Conservation (phyloP, 2,329 filamentous ascomycete species). For the Pseudogymnoascus destructans region DNA sequence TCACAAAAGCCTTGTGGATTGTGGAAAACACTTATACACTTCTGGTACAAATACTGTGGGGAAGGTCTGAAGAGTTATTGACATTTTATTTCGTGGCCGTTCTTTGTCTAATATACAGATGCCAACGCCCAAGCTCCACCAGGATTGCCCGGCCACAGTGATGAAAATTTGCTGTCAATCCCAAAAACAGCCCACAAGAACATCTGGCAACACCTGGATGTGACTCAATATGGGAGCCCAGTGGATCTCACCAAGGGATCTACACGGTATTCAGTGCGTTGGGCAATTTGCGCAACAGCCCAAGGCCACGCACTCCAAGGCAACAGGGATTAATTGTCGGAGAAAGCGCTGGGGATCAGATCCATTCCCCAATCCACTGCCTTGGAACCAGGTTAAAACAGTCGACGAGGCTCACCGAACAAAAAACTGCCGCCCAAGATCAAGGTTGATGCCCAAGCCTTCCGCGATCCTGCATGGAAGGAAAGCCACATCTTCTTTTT, state of each 20-base stretch:
- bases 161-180: not conserved
- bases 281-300: not conserved
- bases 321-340: not conserved
- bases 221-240: constrained; percentile 6
- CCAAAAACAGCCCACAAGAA: not conserved
- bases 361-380: constrained; percentile 1
- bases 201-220: constrained; percentile 1
- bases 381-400: not conserved
- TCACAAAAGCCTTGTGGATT: not conserved
- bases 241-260: not conserved
- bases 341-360: not conserved
- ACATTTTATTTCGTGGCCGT: constrained; percentile 6
- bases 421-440: constrained; percentile 1
- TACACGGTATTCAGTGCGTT: not conserved
- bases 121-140: not conserved
- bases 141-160: constrained; percentile 1
- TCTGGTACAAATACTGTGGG: constrained; percentile 1
- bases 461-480: constrained; percentile 8
- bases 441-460: constrained; percentile 8
- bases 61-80: not conserved
- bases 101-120: constrained; percentile 3
- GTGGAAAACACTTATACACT: constrained; percentile 9
- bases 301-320: constrained; percentile 1
- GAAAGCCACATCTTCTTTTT: not conserved
- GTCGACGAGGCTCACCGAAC: not conserved